Percentiles rank a stretch among this genome's conserved stretches.
phyloP scores from a whole-genome alignment of 176 grass and related monocot species.

The Triticum dicoccoides region DNA sequence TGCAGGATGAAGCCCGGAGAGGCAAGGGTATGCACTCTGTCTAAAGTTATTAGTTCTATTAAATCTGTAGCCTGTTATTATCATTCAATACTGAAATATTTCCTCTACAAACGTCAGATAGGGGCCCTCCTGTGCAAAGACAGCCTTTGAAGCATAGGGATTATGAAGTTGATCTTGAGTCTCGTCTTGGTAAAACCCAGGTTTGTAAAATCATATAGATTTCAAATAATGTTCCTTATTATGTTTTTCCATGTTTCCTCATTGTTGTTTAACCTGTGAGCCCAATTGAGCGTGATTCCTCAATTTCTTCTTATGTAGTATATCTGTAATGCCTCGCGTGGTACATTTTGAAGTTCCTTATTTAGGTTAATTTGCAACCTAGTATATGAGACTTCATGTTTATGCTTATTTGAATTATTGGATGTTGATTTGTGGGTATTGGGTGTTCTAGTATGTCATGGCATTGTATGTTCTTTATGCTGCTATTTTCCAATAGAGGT shows the following conservation, averaged over 20 bases:
- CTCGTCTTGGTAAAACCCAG: slow-evolving; percentile 97
- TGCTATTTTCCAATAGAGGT: not conserved
- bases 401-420: not conserved
- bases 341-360: not conserved
- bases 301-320: not conserved
- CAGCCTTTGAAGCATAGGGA: slow-evolving; percentile 95
- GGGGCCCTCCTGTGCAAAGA: slow-evolving; percentile 84
- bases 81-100: not conserved
- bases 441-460: not conserved
- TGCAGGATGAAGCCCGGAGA: slow-evolving; percentile 51
- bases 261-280: not conserved
- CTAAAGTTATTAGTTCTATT: not conserved
- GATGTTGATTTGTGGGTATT: not conserved
- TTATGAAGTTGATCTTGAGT: slow-evolving; percentile 98
- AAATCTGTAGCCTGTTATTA: not conserved
- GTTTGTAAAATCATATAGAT: slow-evolving; percentile 31
- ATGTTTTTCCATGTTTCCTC: not conserved
- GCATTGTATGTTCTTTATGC: not conserved
- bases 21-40: slow-evolving; percentile 58
- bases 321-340: not conserved
- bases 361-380: not conserved
- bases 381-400: not conserved
- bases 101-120: slow-evolving; percentile 42
- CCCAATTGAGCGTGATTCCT: not conserved
- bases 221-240: not conserved